phyloP scores from a whole-genome alignment of 805 yeast species.

The Myxozyma udenii region DNA sequence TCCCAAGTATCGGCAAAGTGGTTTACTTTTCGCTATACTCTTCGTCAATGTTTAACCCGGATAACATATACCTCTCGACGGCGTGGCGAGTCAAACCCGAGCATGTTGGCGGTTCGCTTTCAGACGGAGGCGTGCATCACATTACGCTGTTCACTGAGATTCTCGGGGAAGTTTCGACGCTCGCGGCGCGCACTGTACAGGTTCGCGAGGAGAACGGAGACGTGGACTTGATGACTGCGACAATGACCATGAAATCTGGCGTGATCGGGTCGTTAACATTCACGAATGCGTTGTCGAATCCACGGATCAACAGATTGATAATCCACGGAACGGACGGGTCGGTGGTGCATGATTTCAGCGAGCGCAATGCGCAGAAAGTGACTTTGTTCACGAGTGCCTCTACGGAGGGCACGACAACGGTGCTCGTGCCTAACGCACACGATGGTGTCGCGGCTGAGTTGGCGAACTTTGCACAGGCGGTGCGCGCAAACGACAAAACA shows the following conservation, averaged over 20 bases:
- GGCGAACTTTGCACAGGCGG: conserved; percentile 57
- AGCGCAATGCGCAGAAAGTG: conserved; percentile 42
- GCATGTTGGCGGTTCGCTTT: conserved; percentile 86
- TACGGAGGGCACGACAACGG: conserved; percentile 28
- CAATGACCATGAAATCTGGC: conserved; percentile 57
- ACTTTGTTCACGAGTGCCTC: conserved; percentile 20
- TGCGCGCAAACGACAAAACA: conserved; percentile 56
- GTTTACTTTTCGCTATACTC: conserved; percentile 38
- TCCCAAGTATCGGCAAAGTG: conserved; percentile 68
- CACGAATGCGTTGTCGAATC: conserved; percentile 53
- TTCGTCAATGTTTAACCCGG: conserved; percentile 51
- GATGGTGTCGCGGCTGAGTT: conserved; percentile 60
- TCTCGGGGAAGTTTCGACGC: conserved; percentile 63
- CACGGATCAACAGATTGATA: conserved; percentile 49
- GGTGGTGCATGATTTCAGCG: conserved; percentile 61
- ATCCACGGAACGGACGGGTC: conserved; percentile 82
- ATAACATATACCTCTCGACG: conserved; percentile 55
- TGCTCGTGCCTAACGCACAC: conserved; percentile 39
- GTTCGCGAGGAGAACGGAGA: conserved; percentile 72
- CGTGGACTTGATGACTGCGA: conserved; percentile 74
- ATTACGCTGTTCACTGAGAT: conserved; percentile 79
- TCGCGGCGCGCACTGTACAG: conserved; percentile 73
- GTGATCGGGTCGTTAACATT: conserved; percentile 80
- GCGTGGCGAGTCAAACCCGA: conserved; percentile 89
- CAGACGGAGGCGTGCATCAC: conserved; percentile 94